Evolutionary conservation across 108 stramenopile genomes (phyloP).

Genomic region (Seminavis robusta): DNA sequence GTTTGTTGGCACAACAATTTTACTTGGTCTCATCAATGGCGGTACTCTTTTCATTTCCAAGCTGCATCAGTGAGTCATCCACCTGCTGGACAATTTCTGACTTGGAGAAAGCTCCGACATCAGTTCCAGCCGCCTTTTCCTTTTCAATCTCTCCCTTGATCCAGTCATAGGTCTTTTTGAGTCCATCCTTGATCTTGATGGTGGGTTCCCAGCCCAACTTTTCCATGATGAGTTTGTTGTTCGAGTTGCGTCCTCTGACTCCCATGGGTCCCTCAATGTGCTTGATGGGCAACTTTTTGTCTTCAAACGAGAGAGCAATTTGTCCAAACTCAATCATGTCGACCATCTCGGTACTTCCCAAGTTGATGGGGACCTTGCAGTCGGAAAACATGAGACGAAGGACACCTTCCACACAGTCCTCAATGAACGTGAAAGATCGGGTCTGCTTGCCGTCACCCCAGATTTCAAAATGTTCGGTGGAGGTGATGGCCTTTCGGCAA

Average conservation of each 20-base stretch:
- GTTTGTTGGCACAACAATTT: constrained; percentile 6
- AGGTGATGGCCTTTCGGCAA: constrained; percentile 96
- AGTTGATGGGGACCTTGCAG: constrained; percentile 90
- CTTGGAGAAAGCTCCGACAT: constrained; percentile 53
- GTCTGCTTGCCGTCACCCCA: constrained; percentile 99
- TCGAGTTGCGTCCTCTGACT: constrained; percentile 97
- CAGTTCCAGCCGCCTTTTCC: constrained; percentile 80
- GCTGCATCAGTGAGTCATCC: constrained; percentile 82
- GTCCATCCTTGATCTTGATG: constrained; percentile 84
- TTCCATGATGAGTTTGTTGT: constrained; percentile 92
- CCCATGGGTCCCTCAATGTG: constrained; percentile 99
- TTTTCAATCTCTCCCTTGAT: constrained; percentile 91
- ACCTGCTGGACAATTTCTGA: constrained; percentile 93
- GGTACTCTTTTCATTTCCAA: constrained; percentile 68
- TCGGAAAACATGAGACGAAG: constrained; percentile 94
- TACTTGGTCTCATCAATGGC: constrained; percentile 21
- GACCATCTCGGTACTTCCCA: constrained; percentile 97
- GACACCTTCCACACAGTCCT: constrained; percentile 98
- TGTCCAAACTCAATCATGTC: constrained; percentile 94
- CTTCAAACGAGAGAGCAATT: constrained; percentile 89
- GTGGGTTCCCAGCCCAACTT: constrained; percentile 95
- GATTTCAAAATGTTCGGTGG: constrained; percentile 91
- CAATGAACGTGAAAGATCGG: constrained; percentile 97
- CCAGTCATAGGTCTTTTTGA: constrained; percentile 94
- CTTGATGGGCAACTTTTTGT: constrained; percentile 91